Percentiles rank a stretch among this genome's conserved stretches.
phyloP scores from a whole-genome alignment of 2,329 filamentous ascomycete species.

The Xylaria polymorpha region DNA sequence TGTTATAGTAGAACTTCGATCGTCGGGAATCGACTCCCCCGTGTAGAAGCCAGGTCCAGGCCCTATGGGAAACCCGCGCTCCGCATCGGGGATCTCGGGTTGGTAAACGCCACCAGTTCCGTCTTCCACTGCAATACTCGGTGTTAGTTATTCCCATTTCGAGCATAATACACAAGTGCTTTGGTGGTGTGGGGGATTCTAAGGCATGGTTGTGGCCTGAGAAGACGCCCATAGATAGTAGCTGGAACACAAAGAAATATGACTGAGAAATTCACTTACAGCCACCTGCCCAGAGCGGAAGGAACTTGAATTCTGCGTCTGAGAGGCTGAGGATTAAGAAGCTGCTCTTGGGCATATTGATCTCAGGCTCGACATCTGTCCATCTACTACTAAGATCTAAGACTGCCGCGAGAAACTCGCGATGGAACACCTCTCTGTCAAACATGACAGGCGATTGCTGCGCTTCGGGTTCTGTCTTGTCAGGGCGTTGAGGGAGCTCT shows the following conservation, averaged over 20 bases:
- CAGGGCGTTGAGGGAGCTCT: too few species aligned
- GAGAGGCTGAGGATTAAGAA: conserved; percentile 65
- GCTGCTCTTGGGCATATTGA: conserved; percentile 52
- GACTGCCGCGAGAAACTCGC: conserved; percentile 5
- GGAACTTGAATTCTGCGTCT: conserved; percentile 68
- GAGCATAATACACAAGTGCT: background rate
- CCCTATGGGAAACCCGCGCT: conserved; percentile 44
- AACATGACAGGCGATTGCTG: background rate
- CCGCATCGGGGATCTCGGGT: conserved; percentile 49
- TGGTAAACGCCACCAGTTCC: conserved; percentile 62
- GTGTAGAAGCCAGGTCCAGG: conserved; percentile 51
- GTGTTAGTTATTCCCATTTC: background rate
- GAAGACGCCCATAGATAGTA: background rate
- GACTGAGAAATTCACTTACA: conserved; percentile 23
- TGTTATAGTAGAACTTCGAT: conserved; percentile 32
- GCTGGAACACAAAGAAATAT: background rate
- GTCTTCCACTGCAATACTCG: conserved; percentile 53
- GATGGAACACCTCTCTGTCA: background rate
- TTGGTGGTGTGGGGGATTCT: background rate
- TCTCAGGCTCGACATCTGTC: conserved; percentile 47
- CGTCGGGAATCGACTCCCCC: conserved; percentile 45
- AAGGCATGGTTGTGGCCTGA: background rate
- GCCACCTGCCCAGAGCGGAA: conserved; percentile 74
- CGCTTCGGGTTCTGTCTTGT: background rate
- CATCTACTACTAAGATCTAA: conserved; percentile 39